Conservation (phyloP, 352 stramenopile species). For the Phytophthora tubulina region DNA sequence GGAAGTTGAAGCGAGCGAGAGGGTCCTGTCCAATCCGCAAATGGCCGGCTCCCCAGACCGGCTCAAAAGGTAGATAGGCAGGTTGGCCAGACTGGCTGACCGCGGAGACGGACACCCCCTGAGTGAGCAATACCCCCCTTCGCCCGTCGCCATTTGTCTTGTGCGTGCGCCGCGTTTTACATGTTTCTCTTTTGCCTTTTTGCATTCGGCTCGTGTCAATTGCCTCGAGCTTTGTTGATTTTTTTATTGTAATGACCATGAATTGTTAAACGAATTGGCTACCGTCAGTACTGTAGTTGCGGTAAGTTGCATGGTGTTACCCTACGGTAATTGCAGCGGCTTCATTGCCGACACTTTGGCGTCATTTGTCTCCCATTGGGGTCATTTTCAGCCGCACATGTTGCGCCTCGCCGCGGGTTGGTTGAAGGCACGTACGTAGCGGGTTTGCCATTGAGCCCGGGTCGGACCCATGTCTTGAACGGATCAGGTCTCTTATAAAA, state of each 20-base stretch:
- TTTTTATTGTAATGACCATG: conserved; percentile 21
- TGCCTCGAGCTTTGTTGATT: background rate
- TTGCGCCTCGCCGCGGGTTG: conserved; percentile 7
- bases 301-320: background rate
- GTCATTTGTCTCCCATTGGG: background rate
- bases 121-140: conserved; percentile 4
- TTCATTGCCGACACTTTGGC: conserved; percentile 2
- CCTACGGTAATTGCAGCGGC: background rate
- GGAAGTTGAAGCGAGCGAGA: conserved; percentile 21
- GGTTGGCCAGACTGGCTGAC: conserved; percentile 18
- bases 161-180: conserved; percentile 18
- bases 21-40: conserved; percentile 9
- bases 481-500: conserved; percentile 12
- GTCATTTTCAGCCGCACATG: conserved; percentile 21
- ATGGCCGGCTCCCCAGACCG: conserved; percentile 13
- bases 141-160: conserved; percentile 11
- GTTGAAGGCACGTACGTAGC: conserved; percentile 24
- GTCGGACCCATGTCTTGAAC: conserved; percentile 4
- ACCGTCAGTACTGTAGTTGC: background rate
- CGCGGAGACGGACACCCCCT: conserved; percentile 10
- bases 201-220: conserved; percentile 12
- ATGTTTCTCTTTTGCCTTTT: conserved; percentile 21
- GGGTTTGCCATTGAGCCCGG: conserved; percentile 1
- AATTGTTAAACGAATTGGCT: conserved; percentile 5
- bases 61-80: conserved; percentile 32